Base-by-base conservation (phyloP, 2,329 filamentous ascomycete genomes). In the Fusarium sp. region DNA sequence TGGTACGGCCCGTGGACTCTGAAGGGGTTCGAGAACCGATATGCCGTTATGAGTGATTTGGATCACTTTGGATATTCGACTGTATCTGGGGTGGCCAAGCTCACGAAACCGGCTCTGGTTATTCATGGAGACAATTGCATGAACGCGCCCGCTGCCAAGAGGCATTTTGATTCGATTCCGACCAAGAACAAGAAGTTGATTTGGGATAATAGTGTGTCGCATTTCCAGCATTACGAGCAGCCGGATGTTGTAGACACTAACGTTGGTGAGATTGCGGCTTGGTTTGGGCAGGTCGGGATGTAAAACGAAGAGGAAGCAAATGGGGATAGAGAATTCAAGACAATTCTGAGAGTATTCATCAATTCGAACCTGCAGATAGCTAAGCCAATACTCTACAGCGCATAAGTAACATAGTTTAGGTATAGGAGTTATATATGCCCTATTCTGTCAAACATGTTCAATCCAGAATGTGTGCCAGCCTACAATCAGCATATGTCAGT, bases 71-170 rank as follows among this genome's bases (percentile, higher is more conserved):
- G 52, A 15, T 56, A 56, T 42, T 42, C 52, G 3, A 56, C 52
- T 14, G 52, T 56, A 3, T 11, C 52, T 41, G 52, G 52, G 11
- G 52, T 56, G 8, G 38, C 52, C 10, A 56, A 32, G 28, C 52
- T 56, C 3, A 42, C 38, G 3, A 56, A 56, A 11, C 52, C 38
- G 3, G 52, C 52, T 15, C 20, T 42, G 14, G 52, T 56, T 7
- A 42, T 42, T 11, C 52, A 56, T 32, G 52, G 52, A 20, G 52
- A 56, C 17, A 56, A 56, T 42, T 56, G 52, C 22, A 56, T 56
- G 52, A 56, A 42, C 2, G 38, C 52, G 14, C 26, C 52, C 3
- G 36, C 52, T 18, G 52, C 52, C 24, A 56, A 56, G 52, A 42
- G 52, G 5, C 52, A 56, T 24, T 56, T 56, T 4, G 38, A 56